Evolutionary conservation across 2,329 filamentous ascomycete species (phyloP).

Genomic region (Chrysoporthe puriensis): DNA sequence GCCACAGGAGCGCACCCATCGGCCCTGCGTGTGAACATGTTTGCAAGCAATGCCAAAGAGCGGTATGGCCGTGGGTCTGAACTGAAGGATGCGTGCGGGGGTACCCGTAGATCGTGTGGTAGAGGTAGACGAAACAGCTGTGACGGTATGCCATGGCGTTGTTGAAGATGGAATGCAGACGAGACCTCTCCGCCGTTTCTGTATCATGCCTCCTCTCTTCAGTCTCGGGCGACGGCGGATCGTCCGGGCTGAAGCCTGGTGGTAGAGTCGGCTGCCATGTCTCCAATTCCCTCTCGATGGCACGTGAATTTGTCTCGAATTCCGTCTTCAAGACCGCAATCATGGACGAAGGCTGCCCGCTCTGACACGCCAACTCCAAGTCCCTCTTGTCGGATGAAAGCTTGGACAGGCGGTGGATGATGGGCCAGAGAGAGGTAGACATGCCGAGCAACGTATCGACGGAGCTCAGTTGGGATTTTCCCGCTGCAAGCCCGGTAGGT

Average conservation of each 20-base stretch:
- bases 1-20: constrained; percentile 67
- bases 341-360: constrained; percentile 43
- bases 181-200: constrained; percentile 41
- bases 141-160: constrained; percentile 65
- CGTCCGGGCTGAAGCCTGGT: constrained; percentile 39
- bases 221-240: constrained; percentile 22
- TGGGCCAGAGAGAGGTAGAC: constrained; percentile 65
- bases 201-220: constrained; percentile 29
- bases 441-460: constrained; percentile 65
- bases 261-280: constrained; percentile 60
- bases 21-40: constrained; percentile 61
- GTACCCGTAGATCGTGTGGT: constrained; percentile 56
- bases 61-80: constrained; percentile 55
- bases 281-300: constrained; percentile 58
- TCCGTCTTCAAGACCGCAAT: constrained; percentile 53
- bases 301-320: constrained; percentile 54
- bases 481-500: constrained; percentile 47
- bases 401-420: constrained; percentile 63
- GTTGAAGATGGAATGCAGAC: constrained; percentile 58
- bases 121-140: constrained; percentile 61
- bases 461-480: constrained; percentile 50
- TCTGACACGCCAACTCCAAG: constrained; percentile 49
- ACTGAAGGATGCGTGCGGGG: constrained; percentile 52
- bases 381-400: constrained; percentile 57
- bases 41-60: constrained; percentile 57